Evolutionary conservation across 2,329 filamentous ascomycete species (phyloP).

Genomic region (Pseudocercospora fijiensis): DNA sequence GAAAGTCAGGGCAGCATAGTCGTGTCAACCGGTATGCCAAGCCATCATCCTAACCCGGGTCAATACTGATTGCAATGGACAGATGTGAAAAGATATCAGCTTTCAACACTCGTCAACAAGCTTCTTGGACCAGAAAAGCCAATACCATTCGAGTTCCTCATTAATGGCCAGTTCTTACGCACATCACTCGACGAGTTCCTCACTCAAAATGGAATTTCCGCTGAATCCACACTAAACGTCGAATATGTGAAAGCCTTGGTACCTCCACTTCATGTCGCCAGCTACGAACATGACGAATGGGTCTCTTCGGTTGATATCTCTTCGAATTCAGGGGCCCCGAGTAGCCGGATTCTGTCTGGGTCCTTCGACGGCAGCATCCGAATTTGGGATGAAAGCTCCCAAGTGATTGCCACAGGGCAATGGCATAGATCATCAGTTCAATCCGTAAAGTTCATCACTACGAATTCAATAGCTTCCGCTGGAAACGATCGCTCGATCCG

Average conservation of each 20-base stretch:
- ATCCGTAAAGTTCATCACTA: constrained; percentile 77
- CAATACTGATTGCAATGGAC: not conserved
- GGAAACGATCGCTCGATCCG: constrained; percentile 82
- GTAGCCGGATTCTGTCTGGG: constrained; percentile 79
- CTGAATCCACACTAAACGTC: constrained; percentile 80
- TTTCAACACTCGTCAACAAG: constrained; percentile 64
- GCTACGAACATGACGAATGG: constrained; percentile 98
- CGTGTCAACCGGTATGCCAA: constrained; percentile 53
- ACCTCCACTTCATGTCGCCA: constrained; percentile 83
- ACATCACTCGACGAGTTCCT: constrained; percentile 90
- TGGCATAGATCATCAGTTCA: constrained; percentile 75
- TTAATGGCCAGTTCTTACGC: constrained; percentile 88
- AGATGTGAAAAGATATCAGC: constrained; percentile 58
- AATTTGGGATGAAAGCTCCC: constrained; percentile 87
- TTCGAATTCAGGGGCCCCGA: constrained; percentile 57
- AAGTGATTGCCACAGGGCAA: constrained; percentile 74
- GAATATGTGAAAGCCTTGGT: constrained; percentile 93
- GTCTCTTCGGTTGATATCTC: constrained; percentile 83
- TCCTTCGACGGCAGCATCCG: constrained; percentile 88
- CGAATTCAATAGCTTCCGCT: constrained; percentile 69
- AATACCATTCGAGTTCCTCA: constrained; percentile 88
- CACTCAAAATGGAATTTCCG: constrained; percentile 77
- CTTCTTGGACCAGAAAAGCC: constrained; percentile 60
- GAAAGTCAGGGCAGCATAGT: constrained; percentile 55
- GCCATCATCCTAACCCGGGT: not conserved